Percentiles rank a stretch among this genome's conserved stretches.
Evolutionary conservation across 257 asterid genomes (phyloP).

Genomic region (Thymus quinquecostatus): DNA sequence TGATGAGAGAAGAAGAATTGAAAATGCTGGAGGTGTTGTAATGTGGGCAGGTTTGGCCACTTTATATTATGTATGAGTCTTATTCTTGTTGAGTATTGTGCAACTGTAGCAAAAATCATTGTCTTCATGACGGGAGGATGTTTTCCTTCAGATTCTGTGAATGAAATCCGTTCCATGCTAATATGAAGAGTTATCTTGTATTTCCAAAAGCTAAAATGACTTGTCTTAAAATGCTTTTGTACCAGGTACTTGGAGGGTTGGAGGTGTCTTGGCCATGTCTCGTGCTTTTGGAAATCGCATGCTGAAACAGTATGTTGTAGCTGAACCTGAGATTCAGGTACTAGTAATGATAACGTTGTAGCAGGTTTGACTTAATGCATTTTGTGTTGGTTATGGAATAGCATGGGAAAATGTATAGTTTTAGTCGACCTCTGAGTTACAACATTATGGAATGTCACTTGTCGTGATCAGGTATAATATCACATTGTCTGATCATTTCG

Average conservation of each 20-base stretch:
- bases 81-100: constrained; percentile 8
- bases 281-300: constrained; percentile 99
- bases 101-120: constrained; percentile 10
- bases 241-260: constrained; percentile 99
- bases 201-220: neutral
- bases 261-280: constrained; percentile 99
- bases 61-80: constrained; percentile 15
- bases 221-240: neutral
- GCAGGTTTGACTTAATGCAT: neutral
- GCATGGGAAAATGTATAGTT: neutral
- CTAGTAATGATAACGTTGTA: neutral
- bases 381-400: constrained; percentile 7
- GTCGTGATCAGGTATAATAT: neutral
- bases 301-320: constrained; percentile 94
- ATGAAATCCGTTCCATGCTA: constrained; percentile 19
- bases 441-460: neutral
- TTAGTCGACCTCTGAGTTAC: constrained; percentile 3
- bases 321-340: constrained; percentile 99
- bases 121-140: constrained; percentile 6
- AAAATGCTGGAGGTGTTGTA: constrained; percentile 96
- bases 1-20: constrained; percentile 97
- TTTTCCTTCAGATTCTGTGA: neutral
- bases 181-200: constrained; percentile 15
- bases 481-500: constrained; percentile 15
- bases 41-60: constrained; percentile 95